Evolutionary conservation across 306 rosid genomes (phyloP), one percentile per base, ranked within the genome.

Genomic region (Mucuna pruriens): DNA sequence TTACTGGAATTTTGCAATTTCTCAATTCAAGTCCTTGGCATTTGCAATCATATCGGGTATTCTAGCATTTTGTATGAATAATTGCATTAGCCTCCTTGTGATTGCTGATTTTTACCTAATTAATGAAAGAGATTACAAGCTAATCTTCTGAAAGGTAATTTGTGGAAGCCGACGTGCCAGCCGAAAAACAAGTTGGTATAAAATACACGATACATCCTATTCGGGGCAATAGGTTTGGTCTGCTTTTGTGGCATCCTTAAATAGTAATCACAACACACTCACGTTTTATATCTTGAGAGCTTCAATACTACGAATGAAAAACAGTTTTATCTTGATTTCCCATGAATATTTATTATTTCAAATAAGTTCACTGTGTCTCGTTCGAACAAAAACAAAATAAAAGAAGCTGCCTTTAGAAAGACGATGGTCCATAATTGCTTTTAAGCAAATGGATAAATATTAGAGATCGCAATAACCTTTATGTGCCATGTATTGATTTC

Each of bases 41-140:
- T 75, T 16, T 73, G 66, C 45, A 55, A 71, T 75, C 40, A 31
- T 20, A 80, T 83, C 45, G 57, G 22, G 61, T 36, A 70, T 38
- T 75, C 48, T 31, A 7, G 54, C 36, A 46, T 62, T 44, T 31
- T 74, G 45, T 74, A 31, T 52, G 10, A 71, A 85, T 12, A 67
- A 19, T 44, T 68, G 66, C 52, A 29, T 48, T 74, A 33, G 54
- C 73, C 63, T 80, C 38, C n/a, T n/a, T 48, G 46, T 81, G 90
- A 87, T 87, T 34, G 86, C 62, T 87, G 70, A 8, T 75, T 51
- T 70, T 64, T 57, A 84, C 86, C 90, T 78, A 87, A 84, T 75
- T 78, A 87, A 84, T 75, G 86, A 78, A 74, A 77, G 76, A 19
- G 73, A 77, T 73, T 34, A 66, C 42, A 57, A 39, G 62, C 42